Evolutionary conservation across 2,329 filamentous ascomycete genomes (phyloP).

Genomic region (Graphilbum ipis-grandicollis): DNA sequence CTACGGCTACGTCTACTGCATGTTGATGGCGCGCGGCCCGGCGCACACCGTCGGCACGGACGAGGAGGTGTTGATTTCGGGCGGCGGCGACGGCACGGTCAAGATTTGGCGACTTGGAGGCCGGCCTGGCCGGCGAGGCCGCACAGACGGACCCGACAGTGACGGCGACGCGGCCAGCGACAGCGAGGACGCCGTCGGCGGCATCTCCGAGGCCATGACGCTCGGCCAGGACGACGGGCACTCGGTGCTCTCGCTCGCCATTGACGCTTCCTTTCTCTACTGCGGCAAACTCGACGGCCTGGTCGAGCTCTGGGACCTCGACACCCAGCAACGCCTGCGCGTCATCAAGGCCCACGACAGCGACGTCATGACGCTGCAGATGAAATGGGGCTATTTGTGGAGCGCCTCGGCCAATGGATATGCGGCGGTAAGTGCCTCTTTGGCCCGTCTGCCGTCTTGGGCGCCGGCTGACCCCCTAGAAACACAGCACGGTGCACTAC

Average conservation of each 20-base stretch:
- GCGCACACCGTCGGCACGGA: slow-evolving; percentile 50
- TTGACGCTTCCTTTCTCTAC: slow-evolving; percentile 86
- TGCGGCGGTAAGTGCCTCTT: slow-evolving; percentile 46
- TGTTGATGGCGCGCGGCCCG: slow-evolving; percentile 64
- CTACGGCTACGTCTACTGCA: slow-evolving; percentile 90
- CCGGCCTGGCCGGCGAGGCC: slow-evolving; percentile 24
- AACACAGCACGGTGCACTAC: slow-evolving; percentile 50
- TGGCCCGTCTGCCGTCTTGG: background rate
- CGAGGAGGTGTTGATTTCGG: slow-evolving; percentile 73
- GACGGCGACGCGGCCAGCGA: slow-evolving; percentile 20
- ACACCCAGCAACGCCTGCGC: slow-evolving; percentile 77
- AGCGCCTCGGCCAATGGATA: slow-evolving; percentile 81
- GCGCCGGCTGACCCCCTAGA: slow-evolving; percentile 26
- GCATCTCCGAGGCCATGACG: slow-evolving; percentile 52
- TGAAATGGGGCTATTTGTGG: slow-evolving; percentile 73
- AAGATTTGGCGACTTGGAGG: slow-evolving; percentile 67
- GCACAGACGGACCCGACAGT: background rate
- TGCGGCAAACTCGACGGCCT: slow-evolving; percentile 75
- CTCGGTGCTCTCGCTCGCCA: slow-evolving; percentile 58
- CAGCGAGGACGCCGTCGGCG: slow-evolving; percentile 35
- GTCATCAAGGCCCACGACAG: slow-evolving; percentile 67
- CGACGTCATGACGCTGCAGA: slow-evolving; percentile 73
- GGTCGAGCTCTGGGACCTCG: slow-evolving; percentile 91
- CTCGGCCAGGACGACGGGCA: slow-evolving; percentile 44
- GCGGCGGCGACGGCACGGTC: slow-evolving; percentile 83